Evolutionary conservation across 2,329 filamentous ascomycete species (phyloP).

Genomic region (Thelonectria discophora): DNA sequence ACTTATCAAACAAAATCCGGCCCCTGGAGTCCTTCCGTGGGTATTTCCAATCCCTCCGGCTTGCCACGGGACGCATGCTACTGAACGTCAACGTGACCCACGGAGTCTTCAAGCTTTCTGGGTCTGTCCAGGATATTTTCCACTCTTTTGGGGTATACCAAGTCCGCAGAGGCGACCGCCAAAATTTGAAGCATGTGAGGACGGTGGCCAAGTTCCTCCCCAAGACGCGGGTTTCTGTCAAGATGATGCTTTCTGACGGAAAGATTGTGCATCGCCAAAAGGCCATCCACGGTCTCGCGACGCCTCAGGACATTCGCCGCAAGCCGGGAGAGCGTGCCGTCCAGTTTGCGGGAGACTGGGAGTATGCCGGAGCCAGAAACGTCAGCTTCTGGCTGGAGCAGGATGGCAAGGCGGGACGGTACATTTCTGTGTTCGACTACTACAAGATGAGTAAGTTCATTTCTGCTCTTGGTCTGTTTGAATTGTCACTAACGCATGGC

Average conservation of each 20-base stretch:
- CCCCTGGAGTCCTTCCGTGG: slow-evolving; percentile 57
- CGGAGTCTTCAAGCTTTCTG: slow-evolving; percentile 58
- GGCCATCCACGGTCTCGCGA: slow-evolving; percentile 44
- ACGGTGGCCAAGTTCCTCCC: slow-evolving; percentile 50
- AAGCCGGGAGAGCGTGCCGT: slow-evolving; percentile 34
- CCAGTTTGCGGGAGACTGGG: slow-evolving; percentile 33
- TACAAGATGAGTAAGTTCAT: slow-evolving; percentile 52
- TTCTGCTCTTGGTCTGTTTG: background rate
- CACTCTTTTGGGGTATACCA: slow-evolving; percentile 33
- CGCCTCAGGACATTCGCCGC: slow-evolving; percentile 33
- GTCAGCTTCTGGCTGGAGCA: slow-evolving; percentile 46
- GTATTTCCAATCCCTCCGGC: slow-evolving; percentile 64
- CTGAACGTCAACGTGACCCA: slow-evolving; percentile 66
- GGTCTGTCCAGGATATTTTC: slow-evolving; percentile 50
- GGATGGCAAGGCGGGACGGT: slow-evolving; percentile 37
- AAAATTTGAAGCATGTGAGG: slow-evolving; percentile 33
- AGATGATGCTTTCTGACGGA: slow-evolving; percentile 44
- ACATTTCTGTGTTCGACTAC: slow-evolving; percentile 54
- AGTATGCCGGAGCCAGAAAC: slow-evolving; percentile 46
- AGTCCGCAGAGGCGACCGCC: slow-evolving; percentile 13
- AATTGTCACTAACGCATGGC: slow-evolving; percentile 13
- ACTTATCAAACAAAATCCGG: slow-evolving; percentile 32
- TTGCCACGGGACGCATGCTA: slow-evolving; percentile 62
- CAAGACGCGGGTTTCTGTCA: slow-evolving; percentile 50
- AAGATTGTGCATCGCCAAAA: slow-evolving; percentile 44